These are phyloP conservation scores for Mortierella claussenii DNA, from an alignment of 192 early-diverging fungal species.

Conservation along the genomic window DNA sequence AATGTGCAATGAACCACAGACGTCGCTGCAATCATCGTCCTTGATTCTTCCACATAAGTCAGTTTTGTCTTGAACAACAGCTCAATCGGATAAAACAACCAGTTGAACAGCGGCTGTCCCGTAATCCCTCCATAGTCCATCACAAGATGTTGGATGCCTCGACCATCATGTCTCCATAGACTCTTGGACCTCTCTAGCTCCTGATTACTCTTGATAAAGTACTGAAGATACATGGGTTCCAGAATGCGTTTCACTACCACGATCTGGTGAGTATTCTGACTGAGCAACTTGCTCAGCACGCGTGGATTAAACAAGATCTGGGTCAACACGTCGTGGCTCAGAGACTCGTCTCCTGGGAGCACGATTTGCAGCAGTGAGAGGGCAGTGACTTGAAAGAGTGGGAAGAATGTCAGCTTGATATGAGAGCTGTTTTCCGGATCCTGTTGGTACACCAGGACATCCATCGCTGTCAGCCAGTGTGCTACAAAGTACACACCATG, in stretches of 20 bases:
- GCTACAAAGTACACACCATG: constrained; percentile 49
- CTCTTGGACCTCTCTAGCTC: constrained; percentile 32
- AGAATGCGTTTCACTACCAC: constrained; percentile 36
- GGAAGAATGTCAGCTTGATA: constrained; percentile 53
- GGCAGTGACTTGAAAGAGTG: constrained; percentile 47
- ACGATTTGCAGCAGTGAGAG: constrained; percentile 43
- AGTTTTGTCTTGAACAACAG: constrained; percentile 35
- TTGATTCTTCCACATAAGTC: constrained; percentile 47
- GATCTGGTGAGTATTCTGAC: constrained; percentile 30
- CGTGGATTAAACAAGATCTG: constrained; percentile 45
- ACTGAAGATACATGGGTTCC: constrained; percentile 40
- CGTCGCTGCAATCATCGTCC: constrained; percentile 42
- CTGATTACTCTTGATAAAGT: constrained; percentile 26
- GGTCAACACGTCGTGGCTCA: constrained; percentile 39
- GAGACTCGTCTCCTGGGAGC: constrained; percentile 39
- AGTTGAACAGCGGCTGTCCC: constrained; percentile 46
- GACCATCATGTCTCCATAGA: constrained; percentile 41
- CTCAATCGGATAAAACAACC: constrained; percentile 51
- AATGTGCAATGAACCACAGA: constrained; percentile 34
- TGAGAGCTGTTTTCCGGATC: constrained; percentile 49
- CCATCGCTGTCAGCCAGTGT: constrained; percentile 48
- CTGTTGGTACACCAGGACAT: constrained; percentile 44
- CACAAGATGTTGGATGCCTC: constrained; percentile 30
- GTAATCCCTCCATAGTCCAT: constrained; percentile 44
- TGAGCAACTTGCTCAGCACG: constrained; percentile 39